Conservation (phyloP, 75 land plant genomes). For the Cupressus sempervirens region DNA sequence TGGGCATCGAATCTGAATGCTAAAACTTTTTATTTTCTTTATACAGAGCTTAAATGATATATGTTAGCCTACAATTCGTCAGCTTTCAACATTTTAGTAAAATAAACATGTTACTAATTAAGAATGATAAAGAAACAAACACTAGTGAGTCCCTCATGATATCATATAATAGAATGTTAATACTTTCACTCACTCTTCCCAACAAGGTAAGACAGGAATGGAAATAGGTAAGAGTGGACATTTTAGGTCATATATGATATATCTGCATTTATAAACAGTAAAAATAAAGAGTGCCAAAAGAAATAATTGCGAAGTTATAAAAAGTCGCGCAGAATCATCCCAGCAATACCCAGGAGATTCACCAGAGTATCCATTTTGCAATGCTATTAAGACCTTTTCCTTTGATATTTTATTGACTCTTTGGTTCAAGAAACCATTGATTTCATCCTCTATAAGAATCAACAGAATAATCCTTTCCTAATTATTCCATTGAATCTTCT, state of each 20-base stretch:
- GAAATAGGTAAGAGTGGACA: neutral
- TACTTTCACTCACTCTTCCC: neutral
- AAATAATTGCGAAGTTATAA: neutral
- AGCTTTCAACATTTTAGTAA: too few species aligned
- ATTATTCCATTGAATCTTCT: too few species aligned
- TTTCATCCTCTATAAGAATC: too few species aligned
- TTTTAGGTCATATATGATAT: too few species aligned
- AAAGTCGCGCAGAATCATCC: neutral
- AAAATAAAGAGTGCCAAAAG: neutral
- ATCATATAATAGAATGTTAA: too few species aligned
- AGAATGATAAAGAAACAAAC: neutral
- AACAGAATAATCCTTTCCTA: too few species aligned
- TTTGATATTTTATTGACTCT: too few species aligned
- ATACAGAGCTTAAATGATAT: neutral
- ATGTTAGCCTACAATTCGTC: neutral
- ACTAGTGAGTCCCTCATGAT: neutral
- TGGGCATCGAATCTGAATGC: neutral
- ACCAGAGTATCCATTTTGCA: too few species aligned
- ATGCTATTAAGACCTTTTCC: too few species aligned
- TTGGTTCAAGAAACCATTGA: too few species aligned
- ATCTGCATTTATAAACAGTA: neutral
- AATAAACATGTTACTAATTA: neutral
- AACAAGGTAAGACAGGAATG: neutral
- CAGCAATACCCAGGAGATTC: neutral
- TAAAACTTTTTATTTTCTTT: too few species aligned